Evolutionary conservation across 2,329 filamentous ascomycete species (phyloP).

Genomic region (Fusarium tricinctum): DNA sequence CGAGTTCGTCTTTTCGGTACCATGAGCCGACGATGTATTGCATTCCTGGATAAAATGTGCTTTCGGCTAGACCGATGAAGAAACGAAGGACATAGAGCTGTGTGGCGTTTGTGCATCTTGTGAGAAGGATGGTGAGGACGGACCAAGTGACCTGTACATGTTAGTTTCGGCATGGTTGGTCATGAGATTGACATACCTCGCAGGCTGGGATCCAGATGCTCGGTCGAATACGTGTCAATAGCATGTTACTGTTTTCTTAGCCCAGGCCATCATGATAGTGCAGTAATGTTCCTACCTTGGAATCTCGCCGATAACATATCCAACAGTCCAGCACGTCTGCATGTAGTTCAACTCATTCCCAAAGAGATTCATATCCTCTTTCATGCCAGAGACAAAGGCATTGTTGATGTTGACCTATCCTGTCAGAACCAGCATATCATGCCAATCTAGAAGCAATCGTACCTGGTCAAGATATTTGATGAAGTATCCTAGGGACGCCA

Average conservation of each 20-base stretch:
- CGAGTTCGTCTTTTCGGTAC: slow-evolving; percentile 61
- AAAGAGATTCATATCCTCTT: slow-evolving; percentile 66
- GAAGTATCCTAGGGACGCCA: slow-evolving; percentile 56
- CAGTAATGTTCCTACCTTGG: slow-evolving; percentile 42
- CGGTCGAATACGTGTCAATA: slow-evolving; percentile 57
- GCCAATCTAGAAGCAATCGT: neutral
- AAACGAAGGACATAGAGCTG: slow-evolving; percentile 59
- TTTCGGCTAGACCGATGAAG: slow-evolving; percentile 59
- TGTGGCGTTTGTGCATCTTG: slow-evolving; percentile 51
- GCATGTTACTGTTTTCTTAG: slow-evolving; percentile 48
- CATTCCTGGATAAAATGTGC: slow-evolving; percentile 57
- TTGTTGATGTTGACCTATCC: slow-evolving; percentile 47
- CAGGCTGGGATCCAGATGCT: slow-evolving; percentile 59
- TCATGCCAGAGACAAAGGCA: slow-evolving; percentile 58
- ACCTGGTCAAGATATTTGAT: slow-evolving; percentile 57
- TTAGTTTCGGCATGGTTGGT: neutral
- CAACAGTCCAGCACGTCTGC: slow-evolving; percentile 69
- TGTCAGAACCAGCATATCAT: accelerated
- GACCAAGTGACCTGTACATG: slow-evolving; percentile 49
- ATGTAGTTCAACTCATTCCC: slow-evolving; percentile 64
- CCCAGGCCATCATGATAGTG: accelerated
- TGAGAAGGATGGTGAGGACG: slow-evolving; percentile 50
- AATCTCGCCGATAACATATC: slow-evolving; percentile 67
- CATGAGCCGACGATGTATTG: slow-evolving; percentile 60
- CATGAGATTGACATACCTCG: slow-evolving; percentile 31